phyloP scores from a whole-genome alignment of 306 rosid species.

The Acacia melanoxylon region DNA sequence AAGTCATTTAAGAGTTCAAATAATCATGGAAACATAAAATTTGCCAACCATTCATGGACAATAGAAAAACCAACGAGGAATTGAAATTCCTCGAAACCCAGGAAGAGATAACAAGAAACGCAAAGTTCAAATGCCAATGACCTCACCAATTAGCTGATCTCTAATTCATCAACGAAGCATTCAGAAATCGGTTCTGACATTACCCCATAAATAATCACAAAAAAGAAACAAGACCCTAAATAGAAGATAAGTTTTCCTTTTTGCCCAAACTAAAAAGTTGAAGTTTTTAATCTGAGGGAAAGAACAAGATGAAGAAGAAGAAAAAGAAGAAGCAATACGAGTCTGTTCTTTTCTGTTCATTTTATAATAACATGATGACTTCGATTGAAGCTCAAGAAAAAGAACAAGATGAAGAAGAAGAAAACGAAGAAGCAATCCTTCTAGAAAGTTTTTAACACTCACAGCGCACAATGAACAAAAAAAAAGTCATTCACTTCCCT shows the following conservation, averaged over 20 bases:
- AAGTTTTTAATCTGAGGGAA: conserved; percentile 23
- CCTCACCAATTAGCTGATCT: conserved; percentile 47
- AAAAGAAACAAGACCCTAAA: conserved; percentile 32
- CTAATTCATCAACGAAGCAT: conserved; percentile 61
- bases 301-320: background rate
- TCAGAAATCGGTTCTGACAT: conserved; percentile 52
- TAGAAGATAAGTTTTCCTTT: conserved; percentile 3
- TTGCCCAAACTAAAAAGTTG: conserved; percentile 14
- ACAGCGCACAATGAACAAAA: too few relatives aligned
- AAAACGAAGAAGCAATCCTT: too few relatives aligned
- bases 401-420: too few relatives aligned
- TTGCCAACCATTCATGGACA: too few relatives aligned
- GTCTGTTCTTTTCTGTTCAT: too few relatives aligned
- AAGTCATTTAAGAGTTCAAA: too few relatives aligned
- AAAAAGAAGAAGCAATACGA: background rate
- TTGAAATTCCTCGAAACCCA: conserved; percentile 18
- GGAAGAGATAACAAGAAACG: background rate
- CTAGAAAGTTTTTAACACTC: too few relatives aligned
- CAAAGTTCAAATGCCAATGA: conserved; percentile 34
- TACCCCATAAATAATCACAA: conserved; percentile 34
- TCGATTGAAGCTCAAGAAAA: too few relatives aligned
- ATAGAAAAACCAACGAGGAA: background rate
- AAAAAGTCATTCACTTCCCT: too few relatives aligned
- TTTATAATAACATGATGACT: too few relatives aligned
- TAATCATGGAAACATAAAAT: too few relatives aligned